Percentiles rank a stretch among this genome's conserved stretches.
These are phyloP conservation scores for Ehretia macrophylla DNA, from an alignment of 257 asterid species.

Conservation along the genomic window DNA sequence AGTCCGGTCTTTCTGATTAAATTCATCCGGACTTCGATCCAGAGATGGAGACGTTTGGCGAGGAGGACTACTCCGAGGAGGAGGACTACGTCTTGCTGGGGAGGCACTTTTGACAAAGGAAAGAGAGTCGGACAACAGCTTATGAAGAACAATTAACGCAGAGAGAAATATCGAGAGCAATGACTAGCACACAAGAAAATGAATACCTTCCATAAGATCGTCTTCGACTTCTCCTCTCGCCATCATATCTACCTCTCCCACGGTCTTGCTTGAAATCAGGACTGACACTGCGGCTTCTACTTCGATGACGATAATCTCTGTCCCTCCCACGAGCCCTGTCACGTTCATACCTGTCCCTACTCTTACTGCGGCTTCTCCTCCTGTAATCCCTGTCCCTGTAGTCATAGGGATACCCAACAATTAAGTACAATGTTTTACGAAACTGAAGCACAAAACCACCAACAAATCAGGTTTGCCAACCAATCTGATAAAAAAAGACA, in stretches of 20 bases:
- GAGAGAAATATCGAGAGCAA: neutral
- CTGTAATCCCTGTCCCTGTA: conserved; percentile 57
- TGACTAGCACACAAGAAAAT: neutral
- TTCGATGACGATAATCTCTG: conserved; percentile 45
- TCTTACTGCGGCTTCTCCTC: conserved; percentile 76
- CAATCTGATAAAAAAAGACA: no score
- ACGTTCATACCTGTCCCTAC: conserved; percentile 64
- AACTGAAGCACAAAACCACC: no score
- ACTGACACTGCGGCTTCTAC: conserved; percentile 63
- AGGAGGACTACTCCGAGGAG: conserved; percentile 80
- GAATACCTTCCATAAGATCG: conserved; percentile 70
- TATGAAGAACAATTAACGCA: neutral
- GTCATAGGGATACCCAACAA: conserved; percentile 17
- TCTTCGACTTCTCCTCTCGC: conserved; percentile 67
- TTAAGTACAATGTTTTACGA: no score
- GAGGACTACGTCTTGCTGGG: conserved; percentile 64
- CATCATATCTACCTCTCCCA: conserved; percentile 69
- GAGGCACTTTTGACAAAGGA: conserved; percentile 51
- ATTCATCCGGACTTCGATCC: conserved; percentile 62
- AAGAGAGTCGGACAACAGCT: neutral
- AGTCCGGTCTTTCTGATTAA: conserved; percentile 43
- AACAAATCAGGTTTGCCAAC: no score
- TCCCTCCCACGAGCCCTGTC: conserved; percentile 64
- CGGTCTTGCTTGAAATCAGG: conserved; percentile 68
- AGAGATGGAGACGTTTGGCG: conserved; percentile 47